Evolutionary conservation across 257 asterid genomes (phyloP), one percentile per base, ranked within the genome.

Genomic region (Cinchona pubescens): DNA sequence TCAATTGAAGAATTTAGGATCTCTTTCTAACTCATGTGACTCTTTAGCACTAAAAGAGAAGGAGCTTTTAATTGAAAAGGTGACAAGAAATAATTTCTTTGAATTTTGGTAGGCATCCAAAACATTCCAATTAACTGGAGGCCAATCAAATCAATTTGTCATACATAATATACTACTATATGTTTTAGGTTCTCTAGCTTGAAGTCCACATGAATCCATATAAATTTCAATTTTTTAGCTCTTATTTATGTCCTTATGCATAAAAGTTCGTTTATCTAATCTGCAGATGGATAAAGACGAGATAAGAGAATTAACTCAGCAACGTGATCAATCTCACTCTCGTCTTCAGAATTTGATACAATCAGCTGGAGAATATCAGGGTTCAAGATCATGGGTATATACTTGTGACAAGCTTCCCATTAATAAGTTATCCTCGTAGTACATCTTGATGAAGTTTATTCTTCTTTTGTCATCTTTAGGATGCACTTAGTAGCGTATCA

Each of bases 61-160:
- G 83, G 98, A 95, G 75, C 85, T 73, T 37, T 84, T 89, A 55
- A 92, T 95, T 49, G 89, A 88, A 72, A 89, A 92, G 98, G 97
- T 93, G 76, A 74, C 14, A n/a, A 27, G 16, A 66, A 27, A 25
- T n/a, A 21, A 32, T 40, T 16, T 7, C 25, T 65, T 29, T 45
- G 32, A 30, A 55, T 8, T 49, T 4, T 6, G 13, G 23, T 43
- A 32, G 23, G 18, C 40, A 34, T 63, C 32, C 74, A 38, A 19
- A 67, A 30, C 11, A 55, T 67, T 23, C 34, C 66, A 56, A 25
- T 53, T 37, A 29, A 1, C 51, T 65, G 4, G n/a, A 8, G 11
- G 55, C 23, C n/a, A 15, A 15, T 4, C 16, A 14, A 62, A 62
- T 3, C 45, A 25, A 18, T 25, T 19, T 72, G 62, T 53, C 7